Evolutionary conservation across 306 rosid genomes (phyloP), one percentile per base, ranked within the genome.

Genomic region (Cicer yamashitae): DNA sequence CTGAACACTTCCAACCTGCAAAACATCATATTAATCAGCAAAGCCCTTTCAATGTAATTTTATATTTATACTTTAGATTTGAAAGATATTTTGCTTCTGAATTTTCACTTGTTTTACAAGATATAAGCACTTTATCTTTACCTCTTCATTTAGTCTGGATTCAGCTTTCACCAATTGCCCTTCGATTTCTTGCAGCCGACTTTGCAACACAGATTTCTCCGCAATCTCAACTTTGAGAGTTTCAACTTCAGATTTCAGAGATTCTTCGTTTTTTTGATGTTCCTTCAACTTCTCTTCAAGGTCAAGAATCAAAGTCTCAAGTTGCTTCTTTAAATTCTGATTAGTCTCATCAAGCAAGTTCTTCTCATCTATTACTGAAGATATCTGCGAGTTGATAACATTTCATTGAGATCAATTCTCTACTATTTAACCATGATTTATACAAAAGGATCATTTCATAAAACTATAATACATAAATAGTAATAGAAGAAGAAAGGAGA

Each of bases 231-330:
- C 62, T 81, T 89, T 90, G 59, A 89, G 89, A 72, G 40, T 86
- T 85, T 90, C 96, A 37, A 85, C 58, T 81, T 90, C 93, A 56
- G 86, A 82, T 83, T 78, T 87, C 62, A 91, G 68, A 59, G 85
- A 74, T 4, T 79, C 91, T 81, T 86, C 93, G 34, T 79, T 84
- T 83, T 80, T 86, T 75, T 81, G 86, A 53, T 81, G 83, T 69
- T 87, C 96, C 78, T 90, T 89, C 83, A 90, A 66, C 67, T 89
- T 86, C 59, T 77, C 88, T 90, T 94, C 97, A 15, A 88, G 94
- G 72, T 82, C 86, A 48, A 62, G 69, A 73, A 90, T 89, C 76
- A 80, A 40, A 12, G 90, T 82, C 73, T 90, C 91, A 20, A 89
- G 91, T 76, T 94, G 96, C 76, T 86, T 88, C 80, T 89, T 91